Evolutionary conservation across 371 early-diverging fungal genomes (phyloP), one percentile per base, ranked within the genome.

Genomic region (Haplosporangium sp.): DNA sequence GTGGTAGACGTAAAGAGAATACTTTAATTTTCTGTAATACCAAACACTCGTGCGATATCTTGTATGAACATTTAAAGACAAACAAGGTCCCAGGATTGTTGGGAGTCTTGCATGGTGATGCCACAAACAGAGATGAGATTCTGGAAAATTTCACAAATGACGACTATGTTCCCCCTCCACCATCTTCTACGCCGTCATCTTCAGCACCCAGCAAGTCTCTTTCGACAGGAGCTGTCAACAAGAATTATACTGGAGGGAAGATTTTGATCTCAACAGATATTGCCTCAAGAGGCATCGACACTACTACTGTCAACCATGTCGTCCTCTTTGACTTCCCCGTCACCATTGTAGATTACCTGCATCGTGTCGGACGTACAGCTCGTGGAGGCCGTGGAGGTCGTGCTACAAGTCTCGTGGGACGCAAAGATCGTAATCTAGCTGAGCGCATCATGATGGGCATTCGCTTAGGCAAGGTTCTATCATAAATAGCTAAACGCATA

Each of bases 351-450:
- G 96, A 97, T 82, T 99, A 97, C 83, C 76, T 98, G 60, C 99
- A 99, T 84, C 91, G 99, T n/a, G 92, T 95, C 0, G 99, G 99
- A 0, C 86, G 99, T 40, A 98, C 99, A 0, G 99, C 96, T 3
- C 88, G 98, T 53, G 94, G 93, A 2, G 97, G 98, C 3, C 87
- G 88, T 13, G 84, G 83, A 10, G 99, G 99, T 11, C 90, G 94
- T 60, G 95, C 96, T 4, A 95, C 96, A 9, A 89, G 92, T 37
- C 85, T 97, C 60, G 88, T 97, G 3, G 91, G 92, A 9, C 89
- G 91, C 59, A 91, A 92, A 67, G 95, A 96, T 82, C 84, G 92
- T 42, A 85, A 88, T 66, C 86, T 96, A 84, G 92, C 95, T 0
- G 94, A 94, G 69, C 90, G 91, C 61, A 95, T 97, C 57, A 87